phyloP scores from a whole-genome alignment of 768 basidiomycete genomes.

The Podaxis sp. region DNA sequence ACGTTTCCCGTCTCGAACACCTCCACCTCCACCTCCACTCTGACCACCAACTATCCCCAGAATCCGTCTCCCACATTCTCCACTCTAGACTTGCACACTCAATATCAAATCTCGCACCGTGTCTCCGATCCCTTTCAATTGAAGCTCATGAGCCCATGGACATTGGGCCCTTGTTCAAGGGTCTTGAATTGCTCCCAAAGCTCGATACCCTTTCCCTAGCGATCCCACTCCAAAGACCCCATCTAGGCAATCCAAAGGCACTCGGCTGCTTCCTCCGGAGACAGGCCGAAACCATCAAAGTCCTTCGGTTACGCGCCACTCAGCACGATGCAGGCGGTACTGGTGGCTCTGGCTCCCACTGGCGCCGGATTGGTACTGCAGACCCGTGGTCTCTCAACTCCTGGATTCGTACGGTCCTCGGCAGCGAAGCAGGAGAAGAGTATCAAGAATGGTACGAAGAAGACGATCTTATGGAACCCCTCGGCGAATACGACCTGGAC shows the following conservation, averaged over 20 bases:
- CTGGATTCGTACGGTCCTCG: constrained; percentile 27
- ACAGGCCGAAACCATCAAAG: constrained; percentile 32
- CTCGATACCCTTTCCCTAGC: constrained; percentile 36
- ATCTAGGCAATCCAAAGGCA: constrained; percentile 40
- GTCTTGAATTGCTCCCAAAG: constrained; percentile 29
- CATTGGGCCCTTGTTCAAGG: constrained; percentile 37
- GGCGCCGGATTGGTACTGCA: constrained; percentile 26
- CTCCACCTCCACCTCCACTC: constrained; percentile 42
- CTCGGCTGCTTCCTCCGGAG: constrained; percentile 34
- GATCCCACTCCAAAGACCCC: constrained; percentile 37
- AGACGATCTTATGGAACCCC: background rate
- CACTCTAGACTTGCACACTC: constrained; percentile 36
- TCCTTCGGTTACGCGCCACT: constrained; percentile 40
- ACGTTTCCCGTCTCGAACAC: constrained; percentile 34
- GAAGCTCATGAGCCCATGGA: constrained; percentile 45
- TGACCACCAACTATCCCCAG: constrained; percentile 26
- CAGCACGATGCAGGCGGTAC: constrained; percentile 30
- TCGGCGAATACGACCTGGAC: constrained; percentile 9
- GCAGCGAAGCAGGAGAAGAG: constrained; percentile 2
- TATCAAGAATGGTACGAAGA: constrained; percentile 6
- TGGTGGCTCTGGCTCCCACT: background rate
- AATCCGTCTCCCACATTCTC: constrained; percentile 30
- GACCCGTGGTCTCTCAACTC: constrained; percentile 31
- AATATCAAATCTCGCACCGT: constrained; percentile 32
- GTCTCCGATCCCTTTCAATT: constrained; percentile 37